Evolutionary conservation across 495 filamentous ascomycete species (phyloP).

Genomic region (Aspergillus wentii): DNA sequence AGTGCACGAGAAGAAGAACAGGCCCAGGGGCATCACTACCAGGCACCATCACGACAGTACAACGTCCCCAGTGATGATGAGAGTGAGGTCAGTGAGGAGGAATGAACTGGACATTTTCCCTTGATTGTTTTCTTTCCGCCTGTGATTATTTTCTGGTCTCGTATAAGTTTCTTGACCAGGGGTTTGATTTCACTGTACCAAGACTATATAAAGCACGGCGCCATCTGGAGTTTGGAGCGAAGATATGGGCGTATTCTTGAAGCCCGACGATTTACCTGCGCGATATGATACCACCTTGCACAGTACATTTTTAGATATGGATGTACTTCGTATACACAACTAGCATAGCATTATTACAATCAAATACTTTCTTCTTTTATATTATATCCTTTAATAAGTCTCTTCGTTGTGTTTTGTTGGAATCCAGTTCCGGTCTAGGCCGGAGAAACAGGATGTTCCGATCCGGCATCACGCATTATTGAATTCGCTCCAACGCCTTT

Average conservation of each 20-base stretch:
- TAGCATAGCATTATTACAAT: too few species aligned
- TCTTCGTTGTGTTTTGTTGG: background rate
- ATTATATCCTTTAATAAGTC: too few species aligned
- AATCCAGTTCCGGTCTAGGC: background rate
- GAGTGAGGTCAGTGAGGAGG: slow-evolving; percentile 47
- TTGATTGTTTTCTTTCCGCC: slow-evolving; percentile 8
- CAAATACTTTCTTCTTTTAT: too few species aligned
- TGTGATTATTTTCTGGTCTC: background rate
- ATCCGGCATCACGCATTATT: background rate
- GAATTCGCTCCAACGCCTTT: too few species aligned
- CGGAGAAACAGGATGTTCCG: background rate
- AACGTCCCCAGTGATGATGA: slow-evolving; percentile 40
- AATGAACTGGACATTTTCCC: slow-evolving; percentile 22
- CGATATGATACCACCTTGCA: slow-evolving; percentile 5
- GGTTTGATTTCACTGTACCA: background rate
- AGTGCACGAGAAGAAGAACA: slow-evolving; percentile 35
- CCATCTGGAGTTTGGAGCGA: slow-evolving; percentile 6
- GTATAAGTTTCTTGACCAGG: background rate
- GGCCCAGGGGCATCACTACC: slow-evolving; percentile 29
- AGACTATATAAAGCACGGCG: slow-evolving; percentile 2
- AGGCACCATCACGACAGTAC: slow-evolving; percentile 27
- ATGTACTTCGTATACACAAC: background rate
- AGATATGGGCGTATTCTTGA: slow-evolving; percentile 3
- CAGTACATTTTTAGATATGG: background rate
- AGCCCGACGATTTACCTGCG: background rate